These are phyloP conservation scores for Mycena latifolia DNA, from an alignment of 768 basidiomycete species.

Conservation along the genomic window DNA sequence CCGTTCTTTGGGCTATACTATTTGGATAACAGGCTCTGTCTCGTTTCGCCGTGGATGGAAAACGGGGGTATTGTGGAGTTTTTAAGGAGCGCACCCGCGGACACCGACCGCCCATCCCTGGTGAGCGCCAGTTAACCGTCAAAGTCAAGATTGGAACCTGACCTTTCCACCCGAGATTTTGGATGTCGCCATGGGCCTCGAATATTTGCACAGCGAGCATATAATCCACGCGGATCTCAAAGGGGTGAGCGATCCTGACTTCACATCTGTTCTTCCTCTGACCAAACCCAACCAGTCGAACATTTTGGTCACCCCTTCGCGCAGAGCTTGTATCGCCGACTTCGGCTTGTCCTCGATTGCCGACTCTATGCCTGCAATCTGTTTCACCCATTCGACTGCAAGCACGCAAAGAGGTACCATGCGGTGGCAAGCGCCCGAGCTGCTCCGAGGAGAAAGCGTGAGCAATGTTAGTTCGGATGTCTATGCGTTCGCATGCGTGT, in stretches of 20 bases:
- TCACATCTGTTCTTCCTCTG: slow-evolving; percentile 30
- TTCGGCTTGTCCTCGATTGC: no score
- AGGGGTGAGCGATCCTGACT: no score
- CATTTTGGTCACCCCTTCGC: slow-evolving; percentile 59
- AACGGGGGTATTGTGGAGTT: slow-evolving; percentile 40
- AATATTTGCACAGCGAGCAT: no score
- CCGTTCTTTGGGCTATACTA: no score
- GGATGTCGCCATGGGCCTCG: no score
- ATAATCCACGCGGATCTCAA: no score
- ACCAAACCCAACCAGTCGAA: slow-evolving; percentile 50
- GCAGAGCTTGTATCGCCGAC: no score
- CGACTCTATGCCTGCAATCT: no score
- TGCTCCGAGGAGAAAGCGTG: slow-evolving; percentile 39
- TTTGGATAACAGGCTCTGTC: no score
- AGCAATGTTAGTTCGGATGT: slow-evolving; percentile 46
- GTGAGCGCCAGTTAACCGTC: no score
- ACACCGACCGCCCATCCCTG: not conserved
- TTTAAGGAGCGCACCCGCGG: slow-evolving; percentile 5
- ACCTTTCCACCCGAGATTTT: slow-evolving; percentile 16
- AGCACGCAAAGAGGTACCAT: slow-evolving; percentile 29
- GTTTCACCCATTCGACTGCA: slow-evolving; percentile 35
- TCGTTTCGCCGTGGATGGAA: slow-evolving; percentile 47
- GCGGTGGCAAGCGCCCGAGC: slow-evolving; percentile 54
- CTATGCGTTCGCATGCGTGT: no score
- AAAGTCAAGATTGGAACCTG: no score